phyloP scores from a whole-genome alignment of 306 rosid species.

The Potentilla sterilis region DNA sequence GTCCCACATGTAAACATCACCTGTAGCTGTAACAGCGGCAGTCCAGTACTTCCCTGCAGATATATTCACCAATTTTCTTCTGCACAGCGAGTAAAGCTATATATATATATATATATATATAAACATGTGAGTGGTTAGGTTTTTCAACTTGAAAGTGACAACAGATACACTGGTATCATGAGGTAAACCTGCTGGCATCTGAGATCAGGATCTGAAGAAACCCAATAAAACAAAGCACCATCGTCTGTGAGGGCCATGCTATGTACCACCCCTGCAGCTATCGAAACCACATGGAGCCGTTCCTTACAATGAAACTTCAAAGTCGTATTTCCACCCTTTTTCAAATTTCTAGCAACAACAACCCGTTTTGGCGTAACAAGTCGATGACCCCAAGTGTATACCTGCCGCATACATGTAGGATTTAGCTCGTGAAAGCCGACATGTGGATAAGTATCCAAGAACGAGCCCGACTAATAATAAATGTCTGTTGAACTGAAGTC shows the following conservation, averaged over 20 bases:
- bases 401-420: slow-evolving; percentile 48
- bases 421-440: background rate
- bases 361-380: slow-evolving; percentile 91
- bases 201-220: slow-evolving; percentile 84
- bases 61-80: slow-evolving; percentile 62
- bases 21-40: slow-evolving; percentile 77
- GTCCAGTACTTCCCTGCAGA: slow-evolving; percentile 96
- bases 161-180: background rate
- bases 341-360: slow-evolving; percentile 73
- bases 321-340: slow-evolving; percentile 71
- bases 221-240: slow-evolving; percentile 88
- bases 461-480: background rate
- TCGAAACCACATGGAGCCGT: slow-evolving; percentile 69
- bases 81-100: slow-evolving; percentile 67
- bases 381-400: slow-evolving; percentile 96
- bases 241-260: slow-evolving; percentile 87
- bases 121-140: slow-evolving; percentile 13
- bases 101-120: background rate
- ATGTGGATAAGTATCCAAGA: background rate
- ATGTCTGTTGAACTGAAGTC: background rate
- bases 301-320: slow-evolving; percentile 78
- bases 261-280: slow-evolving; percentile 86
- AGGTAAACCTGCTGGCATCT: slow-evolving; percentile 79
- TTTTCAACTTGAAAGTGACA: slow-evolving; percentile 9
- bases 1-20: slow-evolving; percentile 93